Percentiles rank a stretch among this genome's conserved stretches.
These are phyloP conservation scores for Laburnicola sp. DNA, from an alignment of 2,329 filamentous ascomycete species.

Conservation along the genomic window DNA sequence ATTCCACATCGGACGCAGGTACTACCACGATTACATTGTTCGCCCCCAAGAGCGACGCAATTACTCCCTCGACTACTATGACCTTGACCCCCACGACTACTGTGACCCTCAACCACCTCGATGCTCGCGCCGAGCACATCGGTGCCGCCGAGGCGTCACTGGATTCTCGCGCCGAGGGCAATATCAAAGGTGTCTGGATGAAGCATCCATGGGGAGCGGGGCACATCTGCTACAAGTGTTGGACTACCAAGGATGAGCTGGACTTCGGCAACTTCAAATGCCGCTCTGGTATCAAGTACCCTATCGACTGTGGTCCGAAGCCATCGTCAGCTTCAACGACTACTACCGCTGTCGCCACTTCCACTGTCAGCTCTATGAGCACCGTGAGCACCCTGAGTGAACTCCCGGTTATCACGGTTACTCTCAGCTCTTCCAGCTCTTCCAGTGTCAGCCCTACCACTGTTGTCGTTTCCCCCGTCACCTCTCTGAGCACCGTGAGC, in stretches of 20 bases:
- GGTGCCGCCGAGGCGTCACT: not conserved
- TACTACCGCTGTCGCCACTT: not conserved
- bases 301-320: slow-evolving; percentile 10
- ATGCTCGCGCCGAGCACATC: not conserved
- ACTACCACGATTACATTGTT: not conserved
- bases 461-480: not conserved
- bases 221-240: slow-evolving; percentile 32
- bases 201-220: slow-evolving; percentile 28
- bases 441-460: not conserved
- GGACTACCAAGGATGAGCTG: slow-evolving; percentile 12
- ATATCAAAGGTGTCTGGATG: slow-evolving; percentile 27
- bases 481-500: not conserved
- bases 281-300: slow-evolving; percentile 9
- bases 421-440: not conserved
- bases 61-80: too few species aligned
- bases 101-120: not conserved
- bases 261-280: slow-evolving; percentile 23
- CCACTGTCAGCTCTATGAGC: not conserved
- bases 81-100: not conserved
- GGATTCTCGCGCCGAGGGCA: slow-evolving; percentile 10
- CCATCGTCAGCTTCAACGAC: not conserved
- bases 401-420: not conserved
- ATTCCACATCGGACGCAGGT: not conserved
- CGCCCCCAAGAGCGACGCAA: not conserved
- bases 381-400: not conserved